Percentiles rank a stretch among this genome's conserved stretches.
These are phyloP conservation scores for Cyberlindnera mycetangii DNA, from an alignment of 805 yeast genomes.

Conservation along the genomic window DNA sequence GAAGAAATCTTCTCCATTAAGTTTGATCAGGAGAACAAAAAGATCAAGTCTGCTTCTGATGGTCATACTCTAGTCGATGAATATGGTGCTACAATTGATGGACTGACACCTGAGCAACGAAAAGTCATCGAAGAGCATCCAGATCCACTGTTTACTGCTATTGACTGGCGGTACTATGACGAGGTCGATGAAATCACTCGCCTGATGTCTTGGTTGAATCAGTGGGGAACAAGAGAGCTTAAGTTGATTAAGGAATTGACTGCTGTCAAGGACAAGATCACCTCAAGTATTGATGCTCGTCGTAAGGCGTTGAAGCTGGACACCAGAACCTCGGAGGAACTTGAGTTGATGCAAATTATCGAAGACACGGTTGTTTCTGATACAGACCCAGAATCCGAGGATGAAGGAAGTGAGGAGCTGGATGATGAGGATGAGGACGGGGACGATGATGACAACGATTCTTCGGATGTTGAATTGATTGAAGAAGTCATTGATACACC, in stretches of 20 bases:
- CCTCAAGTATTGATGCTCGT: conserved; percentile 56
- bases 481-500: conserved; percentile 19
- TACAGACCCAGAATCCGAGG: conserved; percentile 30
- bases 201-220: conserved; percentile 65
- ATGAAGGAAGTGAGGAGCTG: conserved; percentile 7
- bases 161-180: conserved; percentile 74
- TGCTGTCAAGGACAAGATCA: conserved; percentile 49
- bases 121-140: conserved; percentile 68
- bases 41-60: conserved; percentile 50
- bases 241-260: conserved; percentile 59
- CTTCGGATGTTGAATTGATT: conserved; percentile 10
- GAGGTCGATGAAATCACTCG: conserved; percentile 51
- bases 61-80: conserved; percentile 36
- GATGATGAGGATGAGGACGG: conserved; percentile 13
- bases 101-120: conserved; percentile 39
- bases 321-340: conserved; percentile 40
- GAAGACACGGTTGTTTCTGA: conserved; percentile 35
- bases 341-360: conserved; percentile 38
- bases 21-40: conserved; percentile 42
- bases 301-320: conserved; percentile 49
- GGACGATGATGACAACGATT: conserved; percentile 17
- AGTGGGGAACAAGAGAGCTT: conserved; percentile 73
- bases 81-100: conserved; percentile 33
- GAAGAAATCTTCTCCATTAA: conserved; percentile 22
- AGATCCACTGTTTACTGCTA: conserved; percentile 46